These are phyloP conservation scores for Penicillium herquei DNA, from an alignment of 495 filamentous ascomycete genomes.

Conservation along the genomic window DNA sequence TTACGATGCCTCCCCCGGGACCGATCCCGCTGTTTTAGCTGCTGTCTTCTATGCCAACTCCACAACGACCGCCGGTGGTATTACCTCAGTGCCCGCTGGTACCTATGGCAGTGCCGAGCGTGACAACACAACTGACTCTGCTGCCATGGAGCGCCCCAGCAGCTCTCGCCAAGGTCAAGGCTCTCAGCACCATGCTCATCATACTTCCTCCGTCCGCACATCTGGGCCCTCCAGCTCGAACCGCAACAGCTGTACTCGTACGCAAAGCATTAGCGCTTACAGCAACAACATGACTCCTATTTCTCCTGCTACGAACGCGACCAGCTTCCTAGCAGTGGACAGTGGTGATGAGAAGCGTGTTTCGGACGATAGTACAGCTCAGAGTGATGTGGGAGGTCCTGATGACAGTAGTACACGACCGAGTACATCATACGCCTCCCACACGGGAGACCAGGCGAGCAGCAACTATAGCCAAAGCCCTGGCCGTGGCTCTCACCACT, in stretches of 20 bases:
- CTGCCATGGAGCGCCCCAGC: constrained; percentile 24
- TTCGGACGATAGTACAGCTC: constrained; percentile 28
- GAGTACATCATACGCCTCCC: constrained; percentile 29
- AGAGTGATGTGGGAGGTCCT: constrained; percentile 27
- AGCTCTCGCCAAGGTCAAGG: constrained; percentile 31
- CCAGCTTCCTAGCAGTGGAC: constrained; percentile 50
- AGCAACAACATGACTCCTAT: constrained; percentile 46
- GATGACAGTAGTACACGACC: constrained; percentile 31
- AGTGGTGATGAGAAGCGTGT: constrained; percentile 46
- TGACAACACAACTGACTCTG: constrained; percentile 21
- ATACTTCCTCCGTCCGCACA: constrained; percentile 36
- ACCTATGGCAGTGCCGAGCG: constrained; percentile 3
- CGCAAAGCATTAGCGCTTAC: constrained; percentile 43
- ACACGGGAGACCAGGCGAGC: constrained; percentile 16
- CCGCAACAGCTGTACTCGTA: constrained; percentile 44
- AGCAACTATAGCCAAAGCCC: constrained; percentile 22
- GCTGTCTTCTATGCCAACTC: constrained; percentile 34
- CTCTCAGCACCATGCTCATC: constrained; percentile 36
- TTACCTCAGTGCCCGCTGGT: constrained; percentile 2
- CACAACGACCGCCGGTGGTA: constrained; percentile 8
- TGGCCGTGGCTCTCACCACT: constrained; percentile 14
- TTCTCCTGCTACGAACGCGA: constrained; percentile 52
- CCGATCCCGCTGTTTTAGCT: constrained; percentile 32
- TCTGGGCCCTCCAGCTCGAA: constrained; percentile 39
- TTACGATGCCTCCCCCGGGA: constrained; percentile 8